These are phyloP conservation scores for Cylindrodendrum hubeiense DNA, from an alignment of 2,329 filamentous ascomycete species.

Conservation along the genomic window DNA sequence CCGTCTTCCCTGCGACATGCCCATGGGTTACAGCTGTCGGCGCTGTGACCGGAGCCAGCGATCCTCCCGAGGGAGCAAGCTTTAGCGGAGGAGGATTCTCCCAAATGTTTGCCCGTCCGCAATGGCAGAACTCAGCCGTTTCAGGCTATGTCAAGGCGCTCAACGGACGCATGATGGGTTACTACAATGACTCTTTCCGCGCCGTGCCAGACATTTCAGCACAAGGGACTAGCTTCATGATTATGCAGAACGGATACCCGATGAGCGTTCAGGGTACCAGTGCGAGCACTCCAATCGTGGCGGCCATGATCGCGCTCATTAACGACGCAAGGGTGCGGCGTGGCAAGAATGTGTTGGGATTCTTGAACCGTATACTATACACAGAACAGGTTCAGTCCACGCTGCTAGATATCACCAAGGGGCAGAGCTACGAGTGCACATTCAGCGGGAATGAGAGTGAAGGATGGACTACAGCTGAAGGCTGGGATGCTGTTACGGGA, in stretches of 20 bases:
- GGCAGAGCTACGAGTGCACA: conserved; percentile 55
- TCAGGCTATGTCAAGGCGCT: conserved; percentile 55
- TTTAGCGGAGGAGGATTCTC: conserved; percentile 67
- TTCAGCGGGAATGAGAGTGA: conserved; percentile 48
- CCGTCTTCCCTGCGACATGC: conserved; percentile 75
- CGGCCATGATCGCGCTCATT: conserved; percentile 65
- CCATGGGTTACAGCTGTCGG: conserved; percentile 78
- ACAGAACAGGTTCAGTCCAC: conserved; percentile 49
- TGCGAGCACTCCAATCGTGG: conserved; percentile 67
- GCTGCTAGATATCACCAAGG: conserved; percentile 57
- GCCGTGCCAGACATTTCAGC: conserved; percentile 65
- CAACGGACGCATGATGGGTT: conserved; percentile 55
- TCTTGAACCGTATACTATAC: conserved; percentile 65
- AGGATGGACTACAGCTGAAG: conserved; percentile 59
- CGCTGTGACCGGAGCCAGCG: conserved; percentile 59
- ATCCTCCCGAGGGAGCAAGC: conserved; percentile 55
- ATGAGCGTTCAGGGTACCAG: conserved; percentile 57
- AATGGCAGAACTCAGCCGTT: conserved; percentile 59
- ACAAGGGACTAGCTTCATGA: conserved; percentile 68
- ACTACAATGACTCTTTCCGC: conserved; percentile 60
- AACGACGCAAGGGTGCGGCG: conserved; percentile 64
- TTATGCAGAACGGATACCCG: conserved; percentile 46
- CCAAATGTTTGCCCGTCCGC: conserved; percentile 59
- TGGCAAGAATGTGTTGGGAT: conserved; percentile 64
- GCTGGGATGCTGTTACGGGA: conserved; percentile 65